Conservation (phyloP, 495 filamentous ascomycete genomes). For the Haplographium delicatum region DNA sequence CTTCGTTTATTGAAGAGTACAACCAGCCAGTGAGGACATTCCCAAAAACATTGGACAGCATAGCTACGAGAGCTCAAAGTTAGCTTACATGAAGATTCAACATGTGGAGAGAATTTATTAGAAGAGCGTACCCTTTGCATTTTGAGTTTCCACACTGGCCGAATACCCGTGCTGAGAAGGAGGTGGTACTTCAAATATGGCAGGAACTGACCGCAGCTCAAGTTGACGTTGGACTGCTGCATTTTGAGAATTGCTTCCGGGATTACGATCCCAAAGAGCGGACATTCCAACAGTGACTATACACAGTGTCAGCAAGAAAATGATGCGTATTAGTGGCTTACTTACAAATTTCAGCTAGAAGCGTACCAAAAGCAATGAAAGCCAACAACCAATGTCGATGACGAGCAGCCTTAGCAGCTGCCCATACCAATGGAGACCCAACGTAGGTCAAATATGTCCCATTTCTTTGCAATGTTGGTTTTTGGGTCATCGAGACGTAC, state of each 20-base stretch:
- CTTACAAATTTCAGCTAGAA: slow-evolving; percentile 33
- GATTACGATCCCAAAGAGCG: slow-evolving; percentile 26
- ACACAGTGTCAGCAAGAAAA: too few species aligned
- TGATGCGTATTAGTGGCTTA: slow-evolving; percentile 1
- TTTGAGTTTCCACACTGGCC: not conserved
- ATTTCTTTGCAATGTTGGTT: slow-evolving; percentile 11
- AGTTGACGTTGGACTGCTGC: slow-evolving; percentile 3
- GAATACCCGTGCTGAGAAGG: not conserved
- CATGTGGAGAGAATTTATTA: not conserved
- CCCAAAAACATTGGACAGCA: slow-evolving; percentile 5
- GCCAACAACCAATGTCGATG: slow-evolving; percentile 33
- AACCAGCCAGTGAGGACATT: slow-evolving; percentile 15
- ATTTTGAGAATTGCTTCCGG: slow-evolving; percentile 3
- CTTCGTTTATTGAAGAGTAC: slow-evolving; percentile 3
- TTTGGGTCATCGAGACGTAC: slow-evolving; percentile 29
- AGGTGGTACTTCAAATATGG: slow-evolving; percentile 1
- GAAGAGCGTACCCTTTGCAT: not conserved
- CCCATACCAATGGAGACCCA: slow-evolving; percentile 30
- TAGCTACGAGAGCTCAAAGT: not conserved
- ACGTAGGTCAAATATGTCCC: slow-evolving; percentile 30
- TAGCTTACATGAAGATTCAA: not conserved
- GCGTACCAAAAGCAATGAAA: slow-evolving; percentile 26
- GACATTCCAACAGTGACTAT: slow-evolving; percentile 38
- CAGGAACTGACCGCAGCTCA: slow-evolving; percentile 16
- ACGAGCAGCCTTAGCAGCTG: slow-evolving; percentile 24